phyloP scores from a whole-genome alignment of 2,329 filamentous ascomycete genomes.

The Neurospora crassa region DNA sequence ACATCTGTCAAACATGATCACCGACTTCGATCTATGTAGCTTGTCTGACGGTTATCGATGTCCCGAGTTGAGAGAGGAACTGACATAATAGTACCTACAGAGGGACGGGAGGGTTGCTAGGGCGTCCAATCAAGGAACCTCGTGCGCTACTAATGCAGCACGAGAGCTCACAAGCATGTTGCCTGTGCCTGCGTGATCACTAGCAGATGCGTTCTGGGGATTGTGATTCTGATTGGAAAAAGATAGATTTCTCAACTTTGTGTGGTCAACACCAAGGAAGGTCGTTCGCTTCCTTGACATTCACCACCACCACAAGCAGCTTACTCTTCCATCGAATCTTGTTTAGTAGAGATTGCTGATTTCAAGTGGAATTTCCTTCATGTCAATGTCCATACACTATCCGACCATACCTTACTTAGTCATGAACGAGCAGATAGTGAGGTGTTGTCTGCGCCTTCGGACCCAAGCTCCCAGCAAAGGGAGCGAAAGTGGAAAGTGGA shows the following conservation, averaged over 20 bases:
- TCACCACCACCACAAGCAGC: not conserved
- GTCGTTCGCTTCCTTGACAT: not conserved
- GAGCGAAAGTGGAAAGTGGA: not conserved
- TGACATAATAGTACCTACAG: not conserved
- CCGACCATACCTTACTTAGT: not conserved
- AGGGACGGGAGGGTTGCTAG: rapidly evolving
- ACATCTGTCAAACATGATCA: not conserved
- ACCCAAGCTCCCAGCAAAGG: not conserved
- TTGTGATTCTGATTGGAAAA: not conserved
- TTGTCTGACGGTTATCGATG: not conserved
- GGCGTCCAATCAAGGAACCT: not conserved
- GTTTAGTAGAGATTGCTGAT: not conserved
- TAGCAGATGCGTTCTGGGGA: not conserved
- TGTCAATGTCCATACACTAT: too few relatives aligned
- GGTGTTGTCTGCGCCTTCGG: not conserved
- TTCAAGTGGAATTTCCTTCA: not conserved
- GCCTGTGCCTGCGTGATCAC: not conserved
- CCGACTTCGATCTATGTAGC: not conserved
- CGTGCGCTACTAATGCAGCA: not conserved
- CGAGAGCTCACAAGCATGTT: not conserved
- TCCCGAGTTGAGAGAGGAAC: not conserved
- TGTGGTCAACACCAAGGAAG: not conserved
- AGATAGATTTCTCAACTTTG: not conserved
- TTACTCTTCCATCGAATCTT: not conserved
- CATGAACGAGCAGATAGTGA: not conserved